A percentile compares a stretch with the other conserved stretches of the same genome.
Conservation (phyloP, 306 rosid species). For the Abrus pulchellus region DNA sequence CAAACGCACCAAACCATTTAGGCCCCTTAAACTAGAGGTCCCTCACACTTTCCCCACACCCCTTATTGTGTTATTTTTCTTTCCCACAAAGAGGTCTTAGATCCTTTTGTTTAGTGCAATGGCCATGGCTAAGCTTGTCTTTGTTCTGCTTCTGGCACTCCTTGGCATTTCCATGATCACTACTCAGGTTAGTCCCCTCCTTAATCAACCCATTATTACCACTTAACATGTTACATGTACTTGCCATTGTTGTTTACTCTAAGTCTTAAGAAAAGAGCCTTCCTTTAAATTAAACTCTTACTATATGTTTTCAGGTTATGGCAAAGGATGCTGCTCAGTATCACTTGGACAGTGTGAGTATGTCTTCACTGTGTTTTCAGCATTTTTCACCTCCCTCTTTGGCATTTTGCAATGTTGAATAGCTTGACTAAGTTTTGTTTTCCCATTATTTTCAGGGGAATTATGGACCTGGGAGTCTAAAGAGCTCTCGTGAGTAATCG, state of each 20-base stretch:
- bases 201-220: background rate
- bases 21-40: slow-evolving; percentile 20
- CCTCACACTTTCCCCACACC: slow-evolving; percentile 13
- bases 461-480: slow-evolving; percentile 65
- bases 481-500: slow-evolving; percentile 55
- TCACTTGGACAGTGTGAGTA: slow-evolving; percentile 51
- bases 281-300: background rate
- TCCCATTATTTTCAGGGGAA: slow-evolving; percentile 47
- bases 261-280: background rate
- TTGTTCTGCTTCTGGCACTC: slow-evolving; percentile 59
- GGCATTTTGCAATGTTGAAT: background rate
- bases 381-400: background rate
- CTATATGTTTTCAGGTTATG: slow-evolving; percentile 49
- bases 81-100: background rate
- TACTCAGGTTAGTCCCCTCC: slow-evolving; percentile 50
- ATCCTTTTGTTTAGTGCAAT: slow-evolving; percentile 3
- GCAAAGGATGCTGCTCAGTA: slow-evolving; percentile 58
- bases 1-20: slow-evolving; percentile 35
- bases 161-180: slow-evolving; percentile 61
- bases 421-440: background rate
- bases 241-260: background rate
- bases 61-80: background rate
- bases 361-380: slow-evolving; percentile 4
- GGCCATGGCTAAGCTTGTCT: slow-evolving; percentile 57
- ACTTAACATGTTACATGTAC: slow-evolving; percentile 3